These are phyloP conservation scores for Xerocomus amazonicus DNA, from an alignment of 1,284 basidiomycete species.

Conservation along the genomic window DNA sequence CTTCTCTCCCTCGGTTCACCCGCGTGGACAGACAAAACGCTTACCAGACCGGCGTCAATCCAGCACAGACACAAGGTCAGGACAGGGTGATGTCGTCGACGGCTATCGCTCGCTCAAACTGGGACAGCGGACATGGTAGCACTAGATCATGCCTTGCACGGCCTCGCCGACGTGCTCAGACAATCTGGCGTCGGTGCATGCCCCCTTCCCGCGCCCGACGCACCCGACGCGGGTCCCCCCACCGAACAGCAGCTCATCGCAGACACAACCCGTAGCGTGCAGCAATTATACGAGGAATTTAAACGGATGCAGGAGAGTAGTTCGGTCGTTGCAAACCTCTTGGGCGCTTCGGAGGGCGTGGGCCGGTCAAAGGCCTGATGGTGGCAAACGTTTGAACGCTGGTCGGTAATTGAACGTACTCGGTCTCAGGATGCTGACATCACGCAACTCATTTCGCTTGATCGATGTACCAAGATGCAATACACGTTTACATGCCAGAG, in stretches of 20 bases:
- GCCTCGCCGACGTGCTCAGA: slow-evolving; percentile 37
- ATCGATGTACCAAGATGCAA: background rate
- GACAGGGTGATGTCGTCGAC: background rate
- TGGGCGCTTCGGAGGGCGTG: slow-evolving; percentile 15
- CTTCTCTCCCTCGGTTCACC: no score
- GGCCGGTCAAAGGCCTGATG: slow-evolving; percentile 18
- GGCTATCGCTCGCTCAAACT: background rate
- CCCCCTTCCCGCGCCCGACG: slow-evolving; percentile 30
- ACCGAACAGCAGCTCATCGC: slow-evolving; percentile 36
- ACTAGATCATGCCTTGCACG: slow-evolving; percentile 36
- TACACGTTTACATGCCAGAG: background rate
- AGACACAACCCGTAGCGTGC: slow-evolving; percentile 37
- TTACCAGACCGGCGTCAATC: slow-evolving; percentile 39
- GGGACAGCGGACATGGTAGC: slow-evolving; percentile 35
- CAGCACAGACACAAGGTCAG: slow-evolving; percentile 42
- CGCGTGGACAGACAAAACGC: slow-evolving; percentile 38
- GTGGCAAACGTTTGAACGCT: background rate
- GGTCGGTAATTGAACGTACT: no score
- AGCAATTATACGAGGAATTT: slow-evolving; percentile 39
- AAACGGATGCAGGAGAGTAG: slow-evolving; percentile 44
- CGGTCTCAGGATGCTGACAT: background rate
- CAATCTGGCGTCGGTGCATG: slow-evolving; percentile 45
- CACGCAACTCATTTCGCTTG: background rate
- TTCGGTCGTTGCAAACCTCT: slow-evolving; percentile 37
- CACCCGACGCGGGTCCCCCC: slow-evolving; percentile 16